Evolutionary conservation across 176 grass and related monocot genomes (phyloP).

Genomic region (Aegilops tauschii): DNA sequence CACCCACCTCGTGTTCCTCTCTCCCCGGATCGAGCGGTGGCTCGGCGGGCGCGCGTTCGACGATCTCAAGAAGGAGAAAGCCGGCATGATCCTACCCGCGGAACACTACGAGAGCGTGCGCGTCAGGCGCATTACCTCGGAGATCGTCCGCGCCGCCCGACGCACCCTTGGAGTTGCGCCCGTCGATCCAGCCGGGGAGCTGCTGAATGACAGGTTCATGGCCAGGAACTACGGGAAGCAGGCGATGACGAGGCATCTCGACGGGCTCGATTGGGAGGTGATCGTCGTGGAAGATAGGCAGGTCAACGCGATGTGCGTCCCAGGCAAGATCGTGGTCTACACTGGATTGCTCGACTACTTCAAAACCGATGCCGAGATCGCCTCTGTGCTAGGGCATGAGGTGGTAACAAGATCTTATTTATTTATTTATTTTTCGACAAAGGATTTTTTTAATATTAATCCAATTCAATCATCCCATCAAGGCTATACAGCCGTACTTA

Average conservation of each 20-base stretch:
- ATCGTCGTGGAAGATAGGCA: slow-evolving; percentile 61
- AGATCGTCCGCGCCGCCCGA: slow-evolving; percentile 68
- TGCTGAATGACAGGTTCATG: slow-evolving; percentile 78
- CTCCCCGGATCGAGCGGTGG: slow-evolving; percentile 60
- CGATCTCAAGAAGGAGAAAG: slow-evolving; percentile 52
- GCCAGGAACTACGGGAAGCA: slow-evolving; percentile 38
- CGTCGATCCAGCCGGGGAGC: slow-evolving; percentile 49
- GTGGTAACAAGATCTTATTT: slow-evolving; percentile 17
- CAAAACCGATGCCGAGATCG: slow-evolving; percentile 64
- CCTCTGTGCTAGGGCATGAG: slow-evolving; percentile 84
- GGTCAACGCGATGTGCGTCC: slow-evolving; percentile 78
- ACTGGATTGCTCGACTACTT: slow-evolving; percentile 81
- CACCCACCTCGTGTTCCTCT: slow-evolving; percentile 65
- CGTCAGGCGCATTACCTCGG: slow-evolving; percentile 63
- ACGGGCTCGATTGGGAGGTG: slow-evolving; percentile 79
- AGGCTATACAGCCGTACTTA: too few relatives aligned
- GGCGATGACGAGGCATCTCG: slow-evolving; percentile 54
- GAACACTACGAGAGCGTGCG: slow-evolving; percentile 73
- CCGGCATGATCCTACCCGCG: slow-evolving; percentile 66
- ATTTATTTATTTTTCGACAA: too few relatives aligned
- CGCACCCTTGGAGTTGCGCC: slow-evolving; percentile 30
- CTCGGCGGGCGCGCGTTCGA: slow-evolving; percentile 67
- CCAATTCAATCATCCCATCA: too few relatives aligned
- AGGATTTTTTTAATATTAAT: too few relatives aligned
- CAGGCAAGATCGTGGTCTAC: slow-evolving; percentile 83